A percentile compares a stretch with the other conserved stretches of the same genome.
These are phyloP conservation scores for Cryptococcus depauperatus DNA, from an alignment of 1,284 basidiomycete genomes.

Conservation along the genomic window DNA sequence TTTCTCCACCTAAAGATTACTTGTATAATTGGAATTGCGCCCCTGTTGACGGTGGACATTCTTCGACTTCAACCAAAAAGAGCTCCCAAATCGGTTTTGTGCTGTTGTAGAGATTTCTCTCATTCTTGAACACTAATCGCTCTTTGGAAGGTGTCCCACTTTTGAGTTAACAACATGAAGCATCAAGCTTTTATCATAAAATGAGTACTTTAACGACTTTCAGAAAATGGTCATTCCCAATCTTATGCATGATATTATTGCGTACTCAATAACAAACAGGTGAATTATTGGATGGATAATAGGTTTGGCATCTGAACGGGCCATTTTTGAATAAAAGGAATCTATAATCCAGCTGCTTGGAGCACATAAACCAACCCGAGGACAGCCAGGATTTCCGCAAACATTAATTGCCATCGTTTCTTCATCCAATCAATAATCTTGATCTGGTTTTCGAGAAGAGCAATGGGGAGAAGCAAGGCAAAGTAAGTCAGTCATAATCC, in stretches of 20 bases:
- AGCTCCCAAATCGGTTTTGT: conserved; percentile 43
- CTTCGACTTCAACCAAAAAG: conserved; percentile 26
- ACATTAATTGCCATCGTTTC: conserved; percentile 14
- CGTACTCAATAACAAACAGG: too few species aligned
- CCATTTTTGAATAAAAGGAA: too few species aligned
- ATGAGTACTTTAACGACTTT: too few species aligned
- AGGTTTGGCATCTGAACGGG: too few species aligned
- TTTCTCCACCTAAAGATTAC: conserved; percentile 50
- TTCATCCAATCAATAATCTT: conserved; percentile 9
- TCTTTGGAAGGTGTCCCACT: too few species aligned
- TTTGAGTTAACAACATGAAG: too few species aligned
- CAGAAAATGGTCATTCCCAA: too few species aligned
- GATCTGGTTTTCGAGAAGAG: not conserved
- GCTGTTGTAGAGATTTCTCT: conserved; percentile 38
- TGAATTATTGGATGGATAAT: too few species aligned
- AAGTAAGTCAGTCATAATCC: too few species aligned
- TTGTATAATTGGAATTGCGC: conserved; percentile 89
- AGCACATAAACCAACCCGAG: conserved; percentile 17
- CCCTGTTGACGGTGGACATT: conserved; percentile 56
- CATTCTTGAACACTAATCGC: not conserved
- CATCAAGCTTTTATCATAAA: too few species aligned
- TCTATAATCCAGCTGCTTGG: conserved; percentile 17
- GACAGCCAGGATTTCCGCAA: conserved; percentile 13
- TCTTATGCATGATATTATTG: too few species aligned
- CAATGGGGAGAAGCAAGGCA: not conserved